A percentile compares a stretch with the other conserved stretches of the same genome.
Conservation (phyloP, 2,329 filamentous ascomycete species). For the Ophiostoma perfectum region DNA sequence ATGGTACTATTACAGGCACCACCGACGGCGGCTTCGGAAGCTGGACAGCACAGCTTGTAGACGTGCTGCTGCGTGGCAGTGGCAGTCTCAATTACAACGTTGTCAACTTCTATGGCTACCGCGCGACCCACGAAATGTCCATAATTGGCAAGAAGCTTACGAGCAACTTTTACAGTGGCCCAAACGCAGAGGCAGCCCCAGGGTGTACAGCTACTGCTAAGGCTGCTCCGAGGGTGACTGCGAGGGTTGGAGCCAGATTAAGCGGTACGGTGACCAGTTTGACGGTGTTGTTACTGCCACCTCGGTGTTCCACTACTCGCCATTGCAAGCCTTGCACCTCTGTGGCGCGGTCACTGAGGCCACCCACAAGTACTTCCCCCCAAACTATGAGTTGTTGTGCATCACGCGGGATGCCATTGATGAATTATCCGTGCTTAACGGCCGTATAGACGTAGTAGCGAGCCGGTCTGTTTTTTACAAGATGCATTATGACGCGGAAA, state of each 20-base stretch:
- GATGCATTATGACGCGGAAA: neutral
- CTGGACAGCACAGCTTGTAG: neutral
- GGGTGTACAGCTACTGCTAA: conserved; percentile 35
- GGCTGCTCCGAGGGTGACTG: conserved; percentile 46
- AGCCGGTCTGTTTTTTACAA: neutral
- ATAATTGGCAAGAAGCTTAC: neutral
- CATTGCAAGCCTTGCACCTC: neutral
- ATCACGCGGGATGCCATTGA: neutral
- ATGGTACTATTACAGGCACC: neutral
- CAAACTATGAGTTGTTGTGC: neutral
- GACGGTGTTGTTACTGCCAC: conserved; percentile 36
- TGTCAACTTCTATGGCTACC: neutral
- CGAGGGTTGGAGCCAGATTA: conserved; percentile 44
- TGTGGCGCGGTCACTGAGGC: neutral
- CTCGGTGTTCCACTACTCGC: neutral
- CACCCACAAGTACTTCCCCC: neutral
- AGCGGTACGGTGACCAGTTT: conserved; percentile 39
- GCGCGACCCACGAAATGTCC: neutral
- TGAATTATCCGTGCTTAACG: neutral
- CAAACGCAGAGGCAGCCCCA: neutral
- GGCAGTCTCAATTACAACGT: neutral
- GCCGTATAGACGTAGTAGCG: neutral
- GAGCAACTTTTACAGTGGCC: neutral
- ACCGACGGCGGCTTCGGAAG: neutral
- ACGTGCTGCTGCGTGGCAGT: neutral